Base-by-base conservation (phyloP, 805 yeast genomes). In the Lachancea sp. region DNA sequence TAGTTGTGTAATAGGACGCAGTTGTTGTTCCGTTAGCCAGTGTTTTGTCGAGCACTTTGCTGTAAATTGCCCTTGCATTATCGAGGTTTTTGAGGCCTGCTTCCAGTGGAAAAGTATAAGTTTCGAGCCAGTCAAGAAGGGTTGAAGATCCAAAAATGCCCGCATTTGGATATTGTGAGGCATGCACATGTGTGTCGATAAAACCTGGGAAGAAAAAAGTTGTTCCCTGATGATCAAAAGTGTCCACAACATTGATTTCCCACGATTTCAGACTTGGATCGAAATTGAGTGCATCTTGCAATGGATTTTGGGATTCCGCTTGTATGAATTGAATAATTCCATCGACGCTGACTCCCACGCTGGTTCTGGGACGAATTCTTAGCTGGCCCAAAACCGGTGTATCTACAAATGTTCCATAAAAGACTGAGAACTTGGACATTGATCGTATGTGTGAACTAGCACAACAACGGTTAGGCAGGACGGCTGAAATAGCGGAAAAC, bases 101-200 rank as follows among this genome's bases (percentile, higher is more conserved):
- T 64, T 93, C 99, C 45, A 90, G 64, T 1, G 96, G 95, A 70
- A 90, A 93, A 0, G 99, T 93, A 62, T 88, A 89, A 18, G 75
- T 78, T 20, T 79, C 75, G 38, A 93, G 72, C 99, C 99, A 93
- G 52, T 91, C 95, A 45, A 93, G 68, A 36, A 93, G 70, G 1
- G 95, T 91, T 2, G 87, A 71, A 48, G 82, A 82, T 20, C 95
- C 90, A 50, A 95, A 91, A 20, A 93, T 79, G 10, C 95, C 93
- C 39, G 73, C 71, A 60, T 85, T 85, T 11, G 93, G 93, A 56
- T 77, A 85, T 62, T 85, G 95, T 2, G 95, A 81, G 1, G 95
- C 93, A 62, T 85, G 95, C 38, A 82, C 81, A 60, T 85, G 95
- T 1, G 93, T 83, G 55, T 86, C 95, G 4, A 85, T 66, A 54